Percentiles rank a stretch among this genome's conserved stretches.
Evolutionary conservation across 2,329 filamentous ascomycete genomes (phyloP).

Genomic region (Alternaria ethzedia): DNA sequence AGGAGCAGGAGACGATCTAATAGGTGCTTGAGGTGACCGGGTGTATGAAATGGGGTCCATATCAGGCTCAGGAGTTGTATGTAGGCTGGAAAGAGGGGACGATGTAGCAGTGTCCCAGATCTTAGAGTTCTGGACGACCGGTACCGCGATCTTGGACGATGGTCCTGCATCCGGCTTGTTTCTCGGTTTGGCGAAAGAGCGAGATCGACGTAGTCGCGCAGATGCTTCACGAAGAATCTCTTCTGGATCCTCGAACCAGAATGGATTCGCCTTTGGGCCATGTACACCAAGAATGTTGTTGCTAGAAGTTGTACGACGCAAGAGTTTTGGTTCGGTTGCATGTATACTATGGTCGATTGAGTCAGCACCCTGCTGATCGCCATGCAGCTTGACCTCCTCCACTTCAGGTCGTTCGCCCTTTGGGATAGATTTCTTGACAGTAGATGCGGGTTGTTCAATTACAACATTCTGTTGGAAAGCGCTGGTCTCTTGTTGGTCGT

Average conservation of each 20-base stretch:
- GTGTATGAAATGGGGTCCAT: neutral
- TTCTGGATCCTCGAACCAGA: conserved; percentile 29
- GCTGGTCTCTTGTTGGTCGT: neutral
- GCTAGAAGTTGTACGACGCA: conserved; percentile 6
- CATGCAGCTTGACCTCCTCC: neutral
- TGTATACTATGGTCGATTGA: neutral
- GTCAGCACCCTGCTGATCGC: neutral
- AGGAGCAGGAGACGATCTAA: neutral
- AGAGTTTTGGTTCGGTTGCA: neutral
- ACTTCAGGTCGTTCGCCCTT: neutral
- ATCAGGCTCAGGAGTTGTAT: conserved; percentile 14
- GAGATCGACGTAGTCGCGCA: conserved; percentile 12
- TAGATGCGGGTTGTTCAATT: neutral
- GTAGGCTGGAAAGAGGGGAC: conserved; percentile 23
- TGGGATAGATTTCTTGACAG: neutral
- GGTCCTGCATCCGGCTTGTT: neutral
- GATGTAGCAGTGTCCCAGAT: conserved; percentile 3
- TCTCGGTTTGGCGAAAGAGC: conserved; percentile 12
- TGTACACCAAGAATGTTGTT: conserved; percentile 20
- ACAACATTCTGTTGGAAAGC: neutral
- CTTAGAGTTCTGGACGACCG: neutral
- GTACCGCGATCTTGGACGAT: neutral
- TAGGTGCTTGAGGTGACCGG: neutral
- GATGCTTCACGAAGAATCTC: conserved; percentile 24
- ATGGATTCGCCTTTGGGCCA: conserved; percentile 23